Base-by-base conservation (phyloP, 2,329 filamentous ascomycete species). In the Alternaria sp. region DNA sequence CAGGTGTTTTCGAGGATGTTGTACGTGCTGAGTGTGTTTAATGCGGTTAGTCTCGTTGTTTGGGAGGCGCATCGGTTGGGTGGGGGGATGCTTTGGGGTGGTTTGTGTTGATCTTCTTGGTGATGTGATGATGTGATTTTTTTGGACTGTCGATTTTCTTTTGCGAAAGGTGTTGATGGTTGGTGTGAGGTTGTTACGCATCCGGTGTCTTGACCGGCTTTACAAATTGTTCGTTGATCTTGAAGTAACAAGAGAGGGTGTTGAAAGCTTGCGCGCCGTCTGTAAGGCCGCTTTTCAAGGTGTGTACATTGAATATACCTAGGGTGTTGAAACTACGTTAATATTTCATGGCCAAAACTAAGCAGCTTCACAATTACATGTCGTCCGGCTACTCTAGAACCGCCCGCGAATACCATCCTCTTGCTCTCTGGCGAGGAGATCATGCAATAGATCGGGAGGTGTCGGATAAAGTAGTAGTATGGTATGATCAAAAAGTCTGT, bases 1-100 rank as follows among this genome's bases (percentile, higher is more conserved):
- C 80, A 85, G 0, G 85, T 85, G 0, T 85, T 83, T 75, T 88
- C 86, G 61, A 88, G 80, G 24, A 88, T 80, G 66, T 88, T 88
- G 71, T 87, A 87, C 2, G 69, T 67, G 39, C 63, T 56, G 49
- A 73, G 62, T 11, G 63, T 72, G 54, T 74, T 74, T 48, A 73
- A 73, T 70, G 29, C 79, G 78, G 74, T 86, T 88, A 24, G 80
- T 82, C 66, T 87, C 84, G 51, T 82, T 84, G 68, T 88, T 86
- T 0, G 86, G 85, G 0, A 87, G 82, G 7, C 87, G 79, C 81
- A 88, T n/a, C n/a, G n/a, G n/a, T n/a, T 83, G 57, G 86, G 85
- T 41, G 85, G 81, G 0, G 86, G 82, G 62, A 74, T 74, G 42
- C 69, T 69, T 72, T 31, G 8, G 29, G 1, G 26, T 39, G n/a